Evolutionary conservation across 2,329 filamentous ascomycete species (phyloP).

Genomic region (Hypomyces rosellus): DNA sequence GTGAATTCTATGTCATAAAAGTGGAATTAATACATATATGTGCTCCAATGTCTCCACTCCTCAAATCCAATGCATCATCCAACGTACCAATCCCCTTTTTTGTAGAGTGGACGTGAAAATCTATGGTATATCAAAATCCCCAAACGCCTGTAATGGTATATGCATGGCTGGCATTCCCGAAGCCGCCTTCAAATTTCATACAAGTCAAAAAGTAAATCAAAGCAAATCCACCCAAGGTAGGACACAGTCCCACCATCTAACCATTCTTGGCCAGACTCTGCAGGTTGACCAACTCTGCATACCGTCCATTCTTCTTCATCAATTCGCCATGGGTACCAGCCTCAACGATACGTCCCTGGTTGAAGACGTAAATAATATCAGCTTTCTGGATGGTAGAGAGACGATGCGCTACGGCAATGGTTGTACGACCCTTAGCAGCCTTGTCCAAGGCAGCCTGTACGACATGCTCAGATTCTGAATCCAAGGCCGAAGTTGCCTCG

Average conservation of each 20-base stretch:
- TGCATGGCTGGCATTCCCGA: too few species aligned
- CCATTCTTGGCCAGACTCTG: slow-evolving; percentile 64
- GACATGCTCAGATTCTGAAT: slow-evolving; percentile 10
- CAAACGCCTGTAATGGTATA: too few species aligned
- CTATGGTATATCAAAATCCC: too few species aligned
- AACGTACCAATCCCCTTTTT: too few species aligned
- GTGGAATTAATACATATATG: too few species aligned
- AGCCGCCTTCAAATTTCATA: background rate
- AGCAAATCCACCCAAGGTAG: background rate
- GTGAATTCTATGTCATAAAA: too few species aligned
- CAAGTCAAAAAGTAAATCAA: background rate
- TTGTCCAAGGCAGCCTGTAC: slow-evolving; percentile 22
- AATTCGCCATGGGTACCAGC: slow-evolving; percentile 71
- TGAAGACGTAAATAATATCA: slow-evolving; percentile 94
- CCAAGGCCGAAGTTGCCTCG: slow-evolving; percentile 10
- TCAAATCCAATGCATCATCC: too few species aligned
- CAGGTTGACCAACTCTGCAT: slow-evolving; percentile 72
- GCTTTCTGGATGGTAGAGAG: slow-evolving; percentile 91
- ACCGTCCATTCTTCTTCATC: slow-evolving; percentile 63
- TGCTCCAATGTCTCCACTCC: too few species aligned
- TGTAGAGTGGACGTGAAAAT: too few species aligned
- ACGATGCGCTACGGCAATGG: slow-evolving; percentile 33
- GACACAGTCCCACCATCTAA: too few species aligned
- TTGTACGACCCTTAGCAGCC: slow-evolving; percentile 12
- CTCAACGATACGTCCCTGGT: slow-evolving; percentile 81